Base-by-base conservation (phyloP, 805 yeast genomes). In the Saccharomycopsis sp. region DNA sequence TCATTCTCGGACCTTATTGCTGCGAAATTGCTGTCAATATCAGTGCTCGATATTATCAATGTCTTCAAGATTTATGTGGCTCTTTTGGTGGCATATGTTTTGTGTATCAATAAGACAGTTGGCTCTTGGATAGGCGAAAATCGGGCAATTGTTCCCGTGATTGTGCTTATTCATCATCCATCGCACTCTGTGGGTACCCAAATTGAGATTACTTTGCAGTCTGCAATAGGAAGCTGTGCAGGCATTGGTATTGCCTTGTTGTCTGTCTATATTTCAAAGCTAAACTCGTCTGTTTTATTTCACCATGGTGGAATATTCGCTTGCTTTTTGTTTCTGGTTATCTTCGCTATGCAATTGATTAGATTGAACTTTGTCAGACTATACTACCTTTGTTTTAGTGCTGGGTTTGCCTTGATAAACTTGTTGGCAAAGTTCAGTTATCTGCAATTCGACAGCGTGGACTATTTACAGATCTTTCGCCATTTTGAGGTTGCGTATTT, bases 221-320 rank as follows among this genome's bases (percentile, higher is more conserved):
- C 81, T 0, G 64, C 75, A 1, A 0, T 71, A 0, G 82, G 82
- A 0, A 65, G 69, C 0, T 68, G 71, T 0, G 55, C 77, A 2
- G 82, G 77, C 1, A 59, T 76, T 47, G 81, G 76, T 0, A 76
- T 80, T 78, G 70, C 77, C 1, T 65, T 77, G 0, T 58, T 78
- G 24, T 75, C 79, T 1, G 64, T 78, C 64, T 75, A 67, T 55
- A 65, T 79, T 1, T 71, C 81, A 2, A 69, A 70, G 0, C 70
- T 74, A 0, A 75, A 78, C 1, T 65, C 65, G n/a, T 73, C 76
- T 1, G 70, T 77, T 0, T 67, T 74, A 20, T 62, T 67, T 8
- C 76, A 76, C 41, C 78, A 72, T 61, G 82, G 81, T 46, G 81
- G 80, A 21, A 68, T 79, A 2, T 62, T 77, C 12, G 77, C 78